phyloP scores from a whole-genome alignment of 805 yeast species.

The Kodamaea kakaduensis region DNA sequence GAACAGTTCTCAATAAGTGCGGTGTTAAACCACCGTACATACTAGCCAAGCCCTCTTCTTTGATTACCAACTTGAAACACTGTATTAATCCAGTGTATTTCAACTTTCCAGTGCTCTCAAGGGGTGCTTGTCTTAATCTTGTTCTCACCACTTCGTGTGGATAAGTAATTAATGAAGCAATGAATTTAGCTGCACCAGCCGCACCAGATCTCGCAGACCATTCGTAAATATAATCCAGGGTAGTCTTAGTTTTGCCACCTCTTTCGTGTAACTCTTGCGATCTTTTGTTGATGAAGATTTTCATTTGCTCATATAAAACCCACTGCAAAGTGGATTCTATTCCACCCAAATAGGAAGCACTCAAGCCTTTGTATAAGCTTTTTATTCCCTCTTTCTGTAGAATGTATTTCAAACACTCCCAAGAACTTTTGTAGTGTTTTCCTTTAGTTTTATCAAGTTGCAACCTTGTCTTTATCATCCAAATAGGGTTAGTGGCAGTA shows the following conservation, averaged over 20 bases:
- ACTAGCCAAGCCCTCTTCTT: slow-evolving; percentile 88
- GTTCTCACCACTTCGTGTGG: slow-evolving; percentile 98
- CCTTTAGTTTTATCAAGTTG: slow-evolving; percentile 77
- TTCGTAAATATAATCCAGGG: slow-evolving; percentile 65
- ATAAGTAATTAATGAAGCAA: slow-evolving; percentile 88
- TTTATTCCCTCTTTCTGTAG: slow-evolving; percentile 70
- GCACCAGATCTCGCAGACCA: slow-evolving; percentile 98
- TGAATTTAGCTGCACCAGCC: slow-evolving; percentile 93
- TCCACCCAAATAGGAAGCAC: slow-evolving; percentile 93
- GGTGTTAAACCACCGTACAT: slow-evolving; percentile 99
- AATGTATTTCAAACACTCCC: slow-evolving; percentile 76
- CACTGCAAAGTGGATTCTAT: slow-evolving; percentile 91
- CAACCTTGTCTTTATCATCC: slow-evolving; percentile 92
- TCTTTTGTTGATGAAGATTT: slow-evolving; percentile 54
- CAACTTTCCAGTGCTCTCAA: slow-evolving; percentile 63
- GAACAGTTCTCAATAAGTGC: slow-evolving; percentile 93
- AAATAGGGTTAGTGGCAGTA: slow-evolving; percentile 95
- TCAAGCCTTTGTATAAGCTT: slow-evolving; percentile 85
- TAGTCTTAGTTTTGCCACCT: slow-evolving; percentile 28
- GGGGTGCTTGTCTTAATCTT: slow-evolving; percentile 90
- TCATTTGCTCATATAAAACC: slow-evolving; percentile 96
- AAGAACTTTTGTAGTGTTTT: slow-evolving; percentile 72
- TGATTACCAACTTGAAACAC: slow-evolving; percentile 78
- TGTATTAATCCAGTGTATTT: slow-evolving; percentile 89
- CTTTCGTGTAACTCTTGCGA: slow-evolving; percentile 35